Base-by-base conservation (phyloP, 208 protist genomes). In the Crithidia thermophila region DNA sequence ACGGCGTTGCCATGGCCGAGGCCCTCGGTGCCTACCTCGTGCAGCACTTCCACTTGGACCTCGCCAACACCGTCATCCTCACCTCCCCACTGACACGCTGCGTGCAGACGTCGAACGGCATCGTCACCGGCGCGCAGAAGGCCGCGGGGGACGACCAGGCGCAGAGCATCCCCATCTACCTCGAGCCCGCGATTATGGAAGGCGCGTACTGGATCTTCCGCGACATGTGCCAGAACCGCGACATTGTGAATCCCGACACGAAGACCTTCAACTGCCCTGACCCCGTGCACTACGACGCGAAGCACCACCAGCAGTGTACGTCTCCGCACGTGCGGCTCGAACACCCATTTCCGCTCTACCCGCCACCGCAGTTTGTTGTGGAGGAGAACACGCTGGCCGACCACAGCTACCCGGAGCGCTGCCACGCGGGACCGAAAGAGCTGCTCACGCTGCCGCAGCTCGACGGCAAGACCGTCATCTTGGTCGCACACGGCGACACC, bases 61-160 rank as follows among this genome's bases (percentile, higher is more conserved):
- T 56, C 10, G 31, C 59, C 20, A 30, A 71, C 3, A 60, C 76
- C 18, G 70, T 84, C 39, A 28, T 87, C 5, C 45, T 82, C 28
- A 73, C 53, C 49, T 87, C 82, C 21, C 82, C 82, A 9, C 82
- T 87, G 42, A 57, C 68, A 33, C 82, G 82, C 20, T 82, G 77
- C 50, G 74, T 87, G 36, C 77, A 87, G 65, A 87, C 82, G 34
- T 69, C 82, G 9, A 53, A 82, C 58, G 82, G 74, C 20, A 68
- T 87, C 18, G 62, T 82, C 8, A 67, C 58, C 53, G 82, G 82
- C 36, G 40, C 45, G 13, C 53, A 51, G 46, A 40, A 40, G 21
- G 72, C 72, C 9, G 40, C 62, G 18, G 49, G n/a, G n/a, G n/a
- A 42, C 4, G 59, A 39, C 16, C 36, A 39, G 8, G 28, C 60